A percentile compares a stretch with the other conserved stretches of the same genome.
Conservation (phyloP, 371 early-diverging fungal genomes). For the Capillidium rhysosporum region DNA sequence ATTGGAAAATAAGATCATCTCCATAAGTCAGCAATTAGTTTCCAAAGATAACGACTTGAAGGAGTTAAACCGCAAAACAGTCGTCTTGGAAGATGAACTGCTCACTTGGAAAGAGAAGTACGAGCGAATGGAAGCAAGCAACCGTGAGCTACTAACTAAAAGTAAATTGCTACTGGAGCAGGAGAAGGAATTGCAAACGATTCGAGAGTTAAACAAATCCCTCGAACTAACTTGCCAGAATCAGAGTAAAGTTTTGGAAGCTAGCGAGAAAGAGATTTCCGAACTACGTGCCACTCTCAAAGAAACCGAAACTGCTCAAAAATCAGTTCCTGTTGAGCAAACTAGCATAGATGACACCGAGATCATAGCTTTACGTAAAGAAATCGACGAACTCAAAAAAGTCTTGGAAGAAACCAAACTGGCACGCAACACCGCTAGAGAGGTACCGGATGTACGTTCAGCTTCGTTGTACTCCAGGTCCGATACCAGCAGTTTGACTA, state of each 20-base stretch:
- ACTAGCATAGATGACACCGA: slow-evolving; percentile 12
- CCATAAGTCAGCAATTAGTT: slow-evolving; percentile 67
- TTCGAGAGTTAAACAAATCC: background rate
- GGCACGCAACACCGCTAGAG: background rate
- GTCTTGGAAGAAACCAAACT: slow-evolving; percentile 21
- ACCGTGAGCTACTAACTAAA: background rate
- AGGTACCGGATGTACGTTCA: background rate
- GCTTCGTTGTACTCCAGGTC: no score
- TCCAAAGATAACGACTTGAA: slow-evolving; percentile 49
- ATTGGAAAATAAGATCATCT: slow-evolving; percentile 89
- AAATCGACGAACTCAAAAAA: slow-evolving; percentile 25
- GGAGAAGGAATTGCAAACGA: slow-evolving; percentile 3
- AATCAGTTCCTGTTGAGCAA: background rate
- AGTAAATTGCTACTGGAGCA: slow-evolving; percentile 3
- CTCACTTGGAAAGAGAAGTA: slow-evolving; percentile 47
- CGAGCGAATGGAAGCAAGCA: slow-evolving; percentile 20
- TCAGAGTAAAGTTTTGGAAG: background rate
- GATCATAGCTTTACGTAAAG: slow-evolving; percentile 23
- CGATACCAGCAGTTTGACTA: background rate
- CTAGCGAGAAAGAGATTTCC: background rate
- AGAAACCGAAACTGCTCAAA: slow-evolving; percentile 3
- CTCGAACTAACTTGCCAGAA: background rate
- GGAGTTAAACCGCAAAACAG: slow-evolving; percentile 24
- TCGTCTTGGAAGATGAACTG: slow-evolving; percentile 37
- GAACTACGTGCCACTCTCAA: slow-evolving; percentile 15